These are phyloP conservation scores for Rhodotorula graminis DNA, from an alignment of 768 basidiomycete genomes.

Conservation along the genomic window DNA sequence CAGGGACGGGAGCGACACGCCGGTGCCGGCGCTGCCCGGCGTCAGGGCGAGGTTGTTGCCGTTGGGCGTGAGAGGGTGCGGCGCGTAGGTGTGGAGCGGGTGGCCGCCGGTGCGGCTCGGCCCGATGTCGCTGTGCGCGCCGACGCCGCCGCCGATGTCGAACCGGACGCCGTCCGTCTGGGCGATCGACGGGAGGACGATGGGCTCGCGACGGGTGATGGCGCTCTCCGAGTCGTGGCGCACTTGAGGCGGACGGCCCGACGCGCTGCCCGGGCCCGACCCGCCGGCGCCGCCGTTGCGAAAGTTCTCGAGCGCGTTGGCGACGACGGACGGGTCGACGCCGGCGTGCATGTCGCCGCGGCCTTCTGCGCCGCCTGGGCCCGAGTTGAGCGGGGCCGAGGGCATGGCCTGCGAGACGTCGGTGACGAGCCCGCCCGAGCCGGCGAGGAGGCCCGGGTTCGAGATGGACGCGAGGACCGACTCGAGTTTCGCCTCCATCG, in stretches of 20 bases:
- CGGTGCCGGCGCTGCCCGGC: not conserved
- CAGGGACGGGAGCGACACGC: not conserved
- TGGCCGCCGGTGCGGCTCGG: conserved; percentile 3
- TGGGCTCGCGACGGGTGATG: conserved; percentile 21
- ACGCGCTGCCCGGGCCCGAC: not conserved
- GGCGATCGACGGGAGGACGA: conserved; percentile 19
- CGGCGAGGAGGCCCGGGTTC: conserved; percentile 30
- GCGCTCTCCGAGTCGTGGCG: conserved; percentile 21
- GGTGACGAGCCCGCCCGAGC: conserved; percentile 28
- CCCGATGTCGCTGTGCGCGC: conserved; percentile 13
- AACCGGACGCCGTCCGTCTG: conserved; percentile 5
- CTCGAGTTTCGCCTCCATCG: conserved; percentile 90
- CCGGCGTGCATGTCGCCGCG: conserved; percentile 29
- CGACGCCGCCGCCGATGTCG: conserved; percentile 28
- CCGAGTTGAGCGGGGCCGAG: conserved; percentile 21
- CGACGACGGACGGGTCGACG: conserved; percentile 22
- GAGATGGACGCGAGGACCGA: conserved; percentile 76
- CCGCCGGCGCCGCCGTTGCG: not conserved
- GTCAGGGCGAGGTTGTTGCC: not conserved
- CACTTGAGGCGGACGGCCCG: not conserved
- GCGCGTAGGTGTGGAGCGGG: conserved; percentile 7
- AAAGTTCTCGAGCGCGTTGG: conserved; percentile 21
- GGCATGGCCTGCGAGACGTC: conserved; percentile 13
- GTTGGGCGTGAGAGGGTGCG: not conserved
- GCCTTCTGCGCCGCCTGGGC: conserved; percentile 25